Conservation (phyloP, 1,139 yeast species). For the Yamadazyma epiphylla region DNA sequence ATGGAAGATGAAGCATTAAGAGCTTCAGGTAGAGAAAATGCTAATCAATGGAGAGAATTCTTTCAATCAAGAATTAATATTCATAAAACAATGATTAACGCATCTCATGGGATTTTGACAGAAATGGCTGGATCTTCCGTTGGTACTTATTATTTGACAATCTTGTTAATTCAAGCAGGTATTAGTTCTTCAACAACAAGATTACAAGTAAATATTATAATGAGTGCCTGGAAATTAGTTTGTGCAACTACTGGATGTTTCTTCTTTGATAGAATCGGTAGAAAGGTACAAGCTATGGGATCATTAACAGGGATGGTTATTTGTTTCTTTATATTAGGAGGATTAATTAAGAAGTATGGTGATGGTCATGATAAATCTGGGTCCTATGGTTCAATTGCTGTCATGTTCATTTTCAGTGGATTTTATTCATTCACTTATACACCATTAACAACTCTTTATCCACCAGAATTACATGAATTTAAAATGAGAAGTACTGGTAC, state of each 20-base stretch:
- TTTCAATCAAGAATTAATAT: constrained; percentile 9
- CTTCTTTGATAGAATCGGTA: constrained; percentile 11
- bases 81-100: constrained; percentile 9
- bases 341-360: constrained; percentile 11
- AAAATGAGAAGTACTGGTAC: constrained; percentile 11
- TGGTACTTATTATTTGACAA: constrained; percentile 13
- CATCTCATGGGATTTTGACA: constrained; percentile 11
- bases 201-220: constrained; percentile 11
- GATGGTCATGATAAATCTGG: constrained; percentile 11
- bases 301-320: constrained; percentile 11
- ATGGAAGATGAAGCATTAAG: constrained; percentile 1
- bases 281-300: constrained; percentile 9
- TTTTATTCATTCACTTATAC: constrained; percentile 13
- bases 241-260: constrained; percentile 10
- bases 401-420: constrained; percentile 15
- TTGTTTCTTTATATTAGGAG: constrained; percentile 11
- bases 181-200: constrained; percentile 8
- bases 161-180: constrained; percentile 11
- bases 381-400: constrained; percentile 12
- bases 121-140: constrained; percentile 17
- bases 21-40: neutral
- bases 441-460: constrained; percentile 11
- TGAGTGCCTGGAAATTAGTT: constrained; percentile 12
- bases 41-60: constrained; percentile 7
- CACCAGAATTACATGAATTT: constrained; percentile 13